Evolutionary conservation across 768 basidiomycete species (phyloP).

Genomic region (Macrolepiota dolichaula): DNA sequence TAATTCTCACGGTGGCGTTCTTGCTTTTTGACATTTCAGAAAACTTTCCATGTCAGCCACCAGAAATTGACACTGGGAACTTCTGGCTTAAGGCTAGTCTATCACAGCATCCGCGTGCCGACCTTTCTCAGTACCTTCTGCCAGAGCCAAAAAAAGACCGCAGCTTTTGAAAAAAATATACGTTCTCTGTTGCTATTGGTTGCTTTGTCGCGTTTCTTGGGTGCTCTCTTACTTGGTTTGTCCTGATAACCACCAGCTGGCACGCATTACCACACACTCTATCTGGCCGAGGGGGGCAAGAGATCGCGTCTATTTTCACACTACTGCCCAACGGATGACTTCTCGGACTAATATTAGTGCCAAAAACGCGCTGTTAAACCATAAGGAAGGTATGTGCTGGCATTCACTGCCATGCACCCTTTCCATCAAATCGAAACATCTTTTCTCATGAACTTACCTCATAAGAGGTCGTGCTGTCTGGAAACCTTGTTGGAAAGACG

Average conservation of each 20-base stretch:
- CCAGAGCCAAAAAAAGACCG: background rate
- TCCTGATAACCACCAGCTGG: background rate
- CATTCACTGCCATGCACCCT: background rate
- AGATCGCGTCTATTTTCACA: background rate
- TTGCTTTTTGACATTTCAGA: background rate
- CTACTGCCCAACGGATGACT: background rate
- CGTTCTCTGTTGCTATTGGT: background rate
- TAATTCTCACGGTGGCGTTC: background rate
- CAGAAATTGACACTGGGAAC: background rate
- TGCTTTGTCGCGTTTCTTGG: background rate
- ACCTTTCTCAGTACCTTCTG: background rate
- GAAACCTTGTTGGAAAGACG: background rate
- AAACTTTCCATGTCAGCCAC: background rate
- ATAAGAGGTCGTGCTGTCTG: background rate
- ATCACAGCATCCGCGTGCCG: background rate
- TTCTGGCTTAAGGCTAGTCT: background rate
- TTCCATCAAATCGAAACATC: background rate
- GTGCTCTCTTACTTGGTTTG: background rate
- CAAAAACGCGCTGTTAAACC: background rate
- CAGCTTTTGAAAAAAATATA: background rate
- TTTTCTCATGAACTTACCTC: conserved; percentile 3
- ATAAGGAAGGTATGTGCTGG: background rate
- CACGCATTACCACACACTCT: background rate
- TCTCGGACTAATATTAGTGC: background rate
- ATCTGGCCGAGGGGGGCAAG: background rate